These are phyloP conservation scores for Karstenula rhodostoma DNA, from an alignment of 2,329 filamentous ascomycete species.

Conservation along the genomic window DNA sequence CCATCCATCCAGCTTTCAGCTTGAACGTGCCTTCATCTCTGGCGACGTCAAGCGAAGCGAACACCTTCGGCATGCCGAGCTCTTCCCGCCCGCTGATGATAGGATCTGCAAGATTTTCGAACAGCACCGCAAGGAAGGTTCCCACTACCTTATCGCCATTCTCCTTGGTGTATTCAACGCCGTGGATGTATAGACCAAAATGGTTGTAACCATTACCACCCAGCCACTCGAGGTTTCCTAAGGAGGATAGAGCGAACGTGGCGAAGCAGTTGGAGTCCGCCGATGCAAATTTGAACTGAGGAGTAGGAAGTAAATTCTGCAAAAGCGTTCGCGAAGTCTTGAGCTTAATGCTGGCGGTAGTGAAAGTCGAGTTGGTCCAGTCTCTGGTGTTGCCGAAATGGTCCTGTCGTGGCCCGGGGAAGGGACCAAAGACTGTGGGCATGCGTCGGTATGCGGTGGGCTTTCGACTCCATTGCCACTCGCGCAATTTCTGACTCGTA, in stretches of 20 bases:
- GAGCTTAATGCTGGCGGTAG: conserved; percentile 52
- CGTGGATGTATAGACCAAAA: conserved; percentile 69
- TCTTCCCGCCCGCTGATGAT: conserved; percentile 69
- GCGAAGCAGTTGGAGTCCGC: conserved; percentile 51
- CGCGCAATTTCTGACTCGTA: conserved; percentile 59
- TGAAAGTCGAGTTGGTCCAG: conserved; percentile 41
- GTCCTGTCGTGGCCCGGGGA: conserved; percentile 51
- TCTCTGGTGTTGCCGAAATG: conserved; percentile 31
- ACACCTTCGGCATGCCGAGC: conserved; percentile 69
- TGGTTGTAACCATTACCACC: conserved; percentile 66
- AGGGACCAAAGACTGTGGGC: conserved; percentile 53
- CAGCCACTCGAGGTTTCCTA: conserved; percentile 65
- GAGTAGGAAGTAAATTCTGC: conserved; percentile 51
- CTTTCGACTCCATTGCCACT: conserved; percentile 59
- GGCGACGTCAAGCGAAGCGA: conserved; percentile 59
- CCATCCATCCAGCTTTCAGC: conserved; percentile 52
- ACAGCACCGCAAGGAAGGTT: conserved; percentile 64
- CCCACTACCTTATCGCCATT: conserved; percentile 59
- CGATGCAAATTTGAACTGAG: conserved; percentile 46
- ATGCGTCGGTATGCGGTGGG: conserved; percentile 50
- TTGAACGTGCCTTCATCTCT: conserved; percentile 47
- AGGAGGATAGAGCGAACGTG: conserved; percentile 49
- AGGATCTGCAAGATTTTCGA: conserved; percentile 67
- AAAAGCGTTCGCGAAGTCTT: conserved; percentile 52
- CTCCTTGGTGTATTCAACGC: conserved; percentile 63